A percentile compares a stretch with the other conserved stretches of the same genome.
Conservation (phyloP, 257 asterid species). For the Voacanga thouarsii region DNA sequence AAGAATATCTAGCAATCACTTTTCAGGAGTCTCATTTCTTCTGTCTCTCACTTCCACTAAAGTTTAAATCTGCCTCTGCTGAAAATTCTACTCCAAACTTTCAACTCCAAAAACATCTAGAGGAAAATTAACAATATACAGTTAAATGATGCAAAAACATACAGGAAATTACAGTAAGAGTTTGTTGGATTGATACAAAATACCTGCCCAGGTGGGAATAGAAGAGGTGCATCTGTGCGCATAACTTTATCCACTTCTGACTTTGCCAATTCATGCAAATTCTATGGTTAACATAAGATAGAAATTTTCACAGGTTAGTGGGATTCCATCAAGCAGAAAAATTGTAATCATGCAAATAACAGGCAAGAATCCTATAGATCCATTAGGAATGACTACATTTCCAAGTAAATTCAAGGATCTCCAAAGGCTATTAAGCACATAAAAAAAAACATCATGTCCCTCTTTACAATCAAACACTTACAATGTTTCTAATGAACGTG, state of each 20-base stretch:
- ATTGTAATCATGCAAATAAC: not conserved
- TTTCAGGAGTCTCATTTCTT: not conserved
- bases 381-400: not conserved
- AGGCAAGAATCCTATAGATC: not conserved
- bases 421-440: not conserved
- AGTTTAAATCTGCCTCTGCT: not conserved
- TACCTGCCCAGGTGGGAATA: slow-evolving; percentile 96
- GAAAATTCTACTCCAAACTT: not conserved
- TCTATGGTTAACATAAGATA: slow-evolving; percentile 31
- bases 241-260: slow-evolving; percentile 75
- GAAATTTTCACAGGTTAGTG: not conserved
- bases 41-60: not conserved
- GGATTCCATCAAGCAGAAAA: not conserved
- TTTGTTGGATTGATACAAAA: slow-evolving; percentile 10
- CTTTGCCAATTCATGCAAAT: slow-evolving; percentile 61
- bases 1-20: not conserved
- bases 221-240: slow-evolving; percentile 93
- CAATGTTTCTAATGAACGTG: not conserved
- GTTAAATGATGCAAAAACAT: not conserved
- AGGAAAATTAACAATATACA: not conserved
- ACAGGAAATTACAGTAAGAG: not conserved
- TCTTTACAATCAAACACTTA: not conserved
- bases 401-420: not conserved
- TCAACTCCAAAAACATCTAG: slow-evolving; percentile 1
- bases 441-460: not conserved